Evolutionary conservation across 306 rosid genomes (phyloP), one percentile per base, ranked within the genome.

Genomic region (Benincasa hispida): DNA sequence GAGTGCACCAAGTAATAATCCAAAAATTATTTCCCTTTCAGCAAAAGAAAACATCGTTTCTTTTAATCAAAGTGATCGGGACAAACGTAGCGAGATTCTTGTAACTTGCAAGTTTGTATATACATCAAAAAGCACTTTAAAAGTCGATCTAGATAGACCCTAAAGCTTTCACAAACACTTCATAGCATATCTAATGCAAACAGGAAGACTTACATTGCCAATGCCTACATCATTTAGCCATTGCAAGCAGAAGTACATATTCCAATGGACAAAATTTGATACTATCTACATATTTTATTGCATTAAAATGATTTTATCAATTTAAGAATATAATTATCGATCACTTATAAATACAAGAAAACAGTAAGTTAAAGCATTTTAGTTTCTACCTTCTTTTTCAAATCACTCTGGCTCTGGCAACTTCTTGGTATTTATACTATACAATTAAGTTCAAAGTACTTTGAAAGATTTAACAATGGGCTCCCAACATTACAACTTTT

Each of bases 1-100:
- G 67, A 17, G 57, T 73, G 45, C 70, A 22, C 56, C 12, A 55
- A 27, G 58, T 21, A 76, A 76, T 77, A 76, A 78, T 79, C 77
- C 51, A 63, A 54, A 81, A 58, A 48, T 19, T 22, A 6, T 28
- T 76, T 51, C 75, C 70, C 60, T 79, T 56, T 57, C 77, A 34
- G 25, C 77, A 19, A 21, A 3, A n/a, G n/a, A 18, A 74, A 39
- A 67, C 7, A 1, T 42, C n/a, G 5, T 39, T 5, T 37, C 10
- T 0, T 67, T 67, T 12, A 10, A 19, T n/a, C 10, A 14, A 10
- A 41, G 15, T 68, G 34, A 27, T 39, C n/a, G 3, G 6, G 34
- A 41, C 0, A 22, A 68, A 41, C 13, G 6, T 41, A n/a, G 22
- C 3, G 13, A 22, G 35, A 0, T 48, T 45, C 56, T 45, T 41